Percentiles rank a stretch among this genome's conserved stretches.
phyloP scores from a whole-genome alignment of 345 rosid genomes.

The Luvunga scandens region DNA sequence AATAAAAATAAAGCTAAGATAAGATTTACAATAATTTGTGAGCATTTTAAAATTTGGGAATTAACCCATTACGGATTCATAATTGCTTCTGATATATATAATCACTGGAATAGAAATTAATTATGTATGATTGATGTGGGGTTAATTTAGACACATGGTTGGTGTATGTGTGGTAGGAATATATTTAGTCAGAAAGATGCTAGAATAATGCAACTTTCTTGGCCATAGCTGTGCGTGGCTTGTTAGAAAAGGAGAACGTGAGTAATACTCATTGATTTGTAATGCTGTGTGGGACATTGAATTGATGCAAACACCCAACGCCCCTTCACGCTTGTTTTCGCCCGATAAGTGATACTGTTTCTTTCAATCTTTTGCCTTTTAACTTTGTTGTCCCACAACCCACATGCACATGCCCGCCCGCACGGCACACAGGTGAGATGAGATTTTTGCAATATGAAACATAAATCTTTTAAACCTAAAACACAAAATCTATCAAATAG shows the following conservation, averaged over 20 bases:
- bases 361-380: background rate
- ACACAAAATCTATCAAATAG: no score
- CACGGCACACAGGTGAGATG: background rate
- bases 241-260: background rate
- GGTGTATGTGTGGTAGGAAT: no score
- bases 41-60: no score
- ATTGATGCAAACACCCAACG: background rate
- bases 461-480: no score
- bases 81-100: no score
- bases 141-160: no score
- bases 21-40: no score
- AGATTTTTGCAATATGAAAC: background rate
- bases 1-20: no score
- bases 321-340: background rate
- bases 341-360: background rate
- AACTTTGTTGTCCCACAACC: background rate
- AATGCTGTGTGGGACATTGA: background rate
- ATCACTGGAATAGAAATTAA: no score
- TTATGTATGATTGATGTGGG: background rate
- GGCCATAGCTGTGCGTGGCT: background rate
- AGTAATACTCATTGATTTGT: background rate
- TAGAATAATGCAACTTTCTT: background rate
- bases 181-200: background rate
- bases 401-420: background rate
- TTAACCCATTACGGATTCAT: no score